Evolutionary conservation across 805 yeast genomes (phyloP).

Genomic region (Kodamaea kakaduensis): DNA sequence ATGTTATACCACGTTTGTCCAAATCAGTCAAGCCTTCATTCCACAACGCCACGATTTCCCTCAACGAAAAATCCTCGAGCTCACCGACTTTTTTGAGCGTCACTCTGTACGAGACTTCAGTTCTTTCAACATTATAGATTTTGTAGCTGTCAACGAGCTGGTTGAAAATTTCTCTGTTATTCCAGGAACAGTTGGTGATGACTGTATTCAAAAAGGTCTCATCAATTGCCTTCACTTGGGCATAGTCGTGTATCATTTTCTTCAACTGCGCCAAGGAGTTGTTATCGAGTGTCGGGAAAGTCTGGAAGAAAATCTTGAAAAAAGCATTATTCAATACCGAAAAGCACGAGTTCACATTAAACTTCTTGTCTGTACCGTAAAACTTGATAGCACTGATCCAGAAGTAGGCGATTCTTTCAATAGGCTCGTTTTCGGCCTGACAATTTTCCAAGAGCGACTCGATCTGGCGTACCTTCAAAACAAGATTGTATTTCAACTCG

Average conservation of each 20-base stretch:
- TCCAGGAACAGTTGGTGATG: conserved; percentile 66
- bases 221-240: conserved; percentile 57
- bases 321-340: conserved; percentile 68
- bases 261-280: conserved; percentile 58
- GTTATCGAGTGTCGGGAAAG: conserved; percentile 46
- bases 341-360: conserved; percentile 64
- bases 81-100: conserved; percentile 69
- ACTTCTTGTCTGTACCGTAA: conserved; percentile 41
- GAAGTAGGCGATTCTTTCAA: conserved; percentile 53
- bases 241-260: conserved; percentile 52
- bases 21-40: conserved; percentile 42
- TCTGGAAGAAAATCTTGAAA: conserved; percentile 62
- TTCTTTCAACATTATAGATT: conserved; percentile 52
- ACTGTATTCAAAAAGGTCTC: conserved; percentile 81
- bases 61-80: conserved; percentile 46
- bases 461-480: conserved; percentile 69
- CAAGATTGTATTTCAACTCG: conserved; percentile 69
- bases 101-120: conserved; percentile 70
- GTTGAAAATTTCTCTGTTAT: conserved; percentile 58
- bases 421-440: conserved; percentile 52
- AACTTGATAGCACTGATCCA: conserved; percentile 61
- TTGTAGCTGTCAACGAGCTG: conserved; percentile 59
- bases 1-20: conserved; percentile 49
- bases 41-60: conserved; percentile 58
- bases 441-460: conserved; percentile 60